Base-by-base conservation (phyloP, 1,284 basidiomycete genomes). In the Sphagnurus paluster region DNA sequence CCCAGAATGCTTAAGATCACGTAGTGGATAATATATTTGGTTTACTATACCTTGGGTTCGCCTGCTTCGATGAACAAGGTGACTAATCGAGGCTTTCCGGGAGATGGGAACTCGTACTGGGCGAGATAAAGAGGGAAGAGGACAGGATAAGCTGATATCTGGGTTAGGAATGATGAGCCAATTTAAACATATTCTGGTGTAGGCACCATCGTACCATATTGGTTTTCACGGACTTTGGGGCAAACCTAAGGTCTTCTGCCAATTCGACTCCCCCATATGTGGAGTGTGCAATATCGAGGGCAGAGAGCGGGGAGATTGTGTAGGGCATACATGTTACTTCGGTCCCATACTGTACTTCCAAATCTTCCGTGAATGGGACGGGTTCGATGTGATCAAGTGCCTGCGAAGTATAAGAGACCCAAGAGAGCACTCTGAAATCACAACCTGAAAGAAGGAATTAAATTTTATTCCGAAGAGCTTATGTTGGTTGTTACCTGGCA, bases 271-370 rank as follows among this genome's bases (percentile, higher is more conserved):
- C 57, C 10, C 42, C 50, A 42, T 58, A 49, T 26, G 60, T 48
- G 25, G 56, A 54, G 21, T 46, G 51, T 8, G 60, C 57, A 19
- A 61, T 46, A 17, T 71, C 62, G 5, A 68, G 53, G n/a, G 63
- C 46, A 4, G 66, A 56, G 37, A 72, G 68, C 8, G 70, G 74
- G 1, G 68, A 66, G 6, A 70, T 65, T 25, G 55, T 66, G 56
- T 67, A 76, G 2, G 74, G 74, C 5, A 76, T 50, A 44, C 71
- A 74, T 16, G 59, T 56, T 17, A 74, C 57, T 21, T 71, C 61
- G 25, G 56, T 48, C 19, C 60, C 68, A 24, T 66, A 55, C 44
- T 72, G 70, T 5, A 55, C 56, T 35, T 63, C 51, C 2, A 74
- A 57, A 3, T 67, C 68, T 36, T 61, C 47, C 1, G 66, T 66